phyloP scores from a whole-genome alignment of 768 basidiomycete genomes.

The Kwoniella dendrophila region DNA sequence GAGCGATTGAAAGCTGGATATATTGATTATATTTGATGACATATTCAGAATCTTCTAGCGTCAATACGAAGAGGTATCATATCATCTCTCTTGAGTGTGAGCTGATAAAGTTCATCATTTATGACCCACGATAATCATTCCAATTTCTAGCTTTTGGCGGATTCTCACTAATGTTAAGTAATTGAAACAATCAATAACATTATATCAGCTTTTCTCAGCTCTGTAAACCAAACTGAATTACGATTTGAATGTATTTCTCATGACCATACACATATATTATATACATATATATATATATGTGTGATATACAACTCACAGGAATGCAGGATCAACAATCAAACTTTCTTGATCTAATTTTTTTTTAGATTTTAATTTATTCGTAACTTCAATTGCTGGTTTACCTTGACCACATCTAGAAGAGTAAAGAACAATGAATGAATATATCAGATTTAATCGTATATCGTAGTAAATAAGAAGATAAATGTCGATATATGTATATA shows the following conservation, averaged over 20 bases:
- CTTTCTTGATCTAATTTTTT: slow-evolving; percentile 9
- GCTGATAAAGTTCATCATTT: neutral
- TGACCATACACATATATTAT: neutral
- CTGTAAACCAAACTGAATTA: neutral
- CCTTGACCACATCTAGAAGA: slow-evolving; percentile 33
- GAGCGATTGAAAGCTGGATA: no score
- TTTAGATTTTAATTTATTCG: slow-evolving; percentile 26
- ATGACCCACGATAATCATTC: slow-evolving; percentile 30
- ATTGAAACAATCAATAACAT: neutral
- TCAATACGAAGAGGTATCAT: neutral
- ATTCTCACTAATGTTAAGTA: slow-evolving; percentile 21
- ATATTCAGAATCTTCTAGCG: no score
- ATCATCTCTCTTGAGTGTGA: neutral
- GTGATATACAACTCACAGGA: slow-evolving; percentile 32
- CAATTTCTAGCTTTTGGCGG: slow-evolving; percentile 42
- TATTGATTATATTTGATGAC: no score
- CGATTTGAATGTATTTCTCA: neutral
- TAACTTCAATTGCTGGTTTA: slow-evolving; percentile 47
- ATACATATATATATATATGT: neutral
- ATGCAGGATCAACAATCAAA: slow-evolving; percentile 32
- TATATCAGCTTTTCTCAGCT: neutral
- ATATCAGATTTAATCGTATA: no score
- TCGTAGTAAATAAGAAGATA: neutral
- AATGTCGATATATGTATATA: neutral
- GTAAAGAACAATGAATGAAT: neutral